Conservation (phyloP, 257 asterid species). For the Apocynum venetum region DNA sequence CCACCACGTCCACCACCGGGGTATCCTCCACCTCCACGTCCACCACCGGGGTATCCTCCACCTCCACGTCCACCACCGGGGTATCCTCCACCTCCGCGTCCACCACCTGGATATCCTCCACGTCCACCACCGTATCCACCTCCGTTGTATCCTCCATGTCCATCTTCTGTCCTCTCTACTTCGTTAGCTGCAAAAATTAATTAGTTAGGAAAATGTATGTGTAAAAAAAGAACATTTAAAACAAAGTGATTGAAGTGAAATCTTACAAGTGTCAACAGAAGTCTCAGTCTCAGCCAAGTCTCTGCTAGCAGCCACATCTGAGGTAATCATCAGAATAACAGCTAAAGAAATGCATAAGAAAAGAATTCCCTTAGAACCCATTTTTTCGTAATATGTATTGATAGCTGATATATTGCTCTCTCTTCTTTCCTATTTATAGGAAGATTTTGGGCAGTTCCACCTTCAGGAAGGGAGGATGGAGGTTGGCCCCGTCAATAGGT, state of each 20-base stretch:
- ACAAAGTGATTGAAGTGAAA: too few relatives aligned
- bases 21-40: not conserved
- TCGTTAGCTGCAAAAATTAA: conserved; percentile 5
- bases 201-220: not conserved
- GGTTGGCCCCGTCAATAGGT: too few relatives aligned
- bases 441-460: too few relatives aligned
- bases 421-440: too few relatives aligned
- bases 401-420: too few relatives aligned
- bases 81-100: not conserved
- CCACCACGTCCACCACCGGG: not conserved
- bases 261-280: conserved; percentile 1
- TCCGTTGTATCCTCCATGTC: not conserved
- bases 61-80: not conserved
- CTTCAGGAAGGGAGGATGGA: too few relatives aligned
- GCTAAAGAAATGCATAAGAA: conserved; percentile 1
- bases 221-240: not conserved
- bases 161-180: not conserved
- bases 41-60: conserved; percentile 1
- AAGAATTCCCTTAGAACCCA: conserved; percentile 7
- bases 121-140: not conserved
- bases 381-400: not conserved
- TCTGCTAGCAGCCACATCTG: conserved; percentile 8
- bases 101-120: not conserved
- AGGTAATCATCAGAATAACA: conserved; percentile 9
- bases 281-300: conserved; percentile 13